Base-by-base conservation (phyloP, 1,284 basidiomycete species). In the Mycena sp. region DNA sequence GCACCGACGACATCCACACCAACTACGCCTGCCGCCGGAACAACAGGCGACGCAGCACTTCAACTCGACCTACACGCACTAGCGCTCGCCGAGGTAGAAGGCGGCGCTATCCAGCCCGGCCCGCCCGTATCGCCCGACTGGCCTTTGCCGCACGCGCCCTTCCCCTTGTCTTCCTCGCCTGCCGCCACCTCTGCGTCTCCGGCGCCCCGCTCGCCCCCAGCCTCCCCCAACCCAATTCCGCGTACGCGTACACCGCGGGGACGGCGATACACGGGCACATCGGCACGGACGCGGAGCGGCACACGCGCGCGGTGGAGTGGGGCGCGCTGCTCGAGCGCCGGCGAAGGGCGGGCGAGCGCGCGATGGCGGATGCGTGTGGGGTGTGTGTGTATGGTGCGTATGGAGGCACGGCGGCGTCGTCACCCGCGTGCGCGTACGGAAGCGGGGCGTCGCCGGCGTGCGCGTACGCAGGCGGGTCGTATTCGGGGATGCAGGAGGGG, bases 261-360 rank as follows among this genome's bases (percentile, higher is more conserved):
- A n/a, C n/a, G n/a, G n/a, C n/a, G n/a, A n/a, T n/a, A n/a, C n/a
- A n/a, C n/a, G n/a, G n/a, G n/a, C n/a, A n/a, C n/a, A n/a, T n/a
- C n/a, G n/a, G n/a, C n/a, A n/a, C n/a, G n/a, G n/a, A n/a, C n/a
- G n/a, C 51, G 11, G 61, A 66, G 41, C 55, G 64, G 4, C 65
- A 67, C 2, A 63, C 65, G 58, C 65, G 61, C 48, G 61, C 65
- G 35, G 40, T 64, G 1, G 65, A 67, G 58, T 67, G 65, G 65
- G 25, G 7, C 6, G 61, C 65, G 51, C 46, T 67, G 45, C 21
- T 64, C 17, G 32, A 61, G 50, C 44, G 65, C 26, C 45, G 65
- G 37, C 35, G 55, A 19, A 3, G 30, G 14, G 65, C 65, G 40
- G 65, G 61, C 41, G 61, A 60, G 57, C 38, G 61, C 14, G 65